Evolutionary conservation across 352 stramenopile species (phyloP).

Genomic region (Phytophthora quininea): DNA sequence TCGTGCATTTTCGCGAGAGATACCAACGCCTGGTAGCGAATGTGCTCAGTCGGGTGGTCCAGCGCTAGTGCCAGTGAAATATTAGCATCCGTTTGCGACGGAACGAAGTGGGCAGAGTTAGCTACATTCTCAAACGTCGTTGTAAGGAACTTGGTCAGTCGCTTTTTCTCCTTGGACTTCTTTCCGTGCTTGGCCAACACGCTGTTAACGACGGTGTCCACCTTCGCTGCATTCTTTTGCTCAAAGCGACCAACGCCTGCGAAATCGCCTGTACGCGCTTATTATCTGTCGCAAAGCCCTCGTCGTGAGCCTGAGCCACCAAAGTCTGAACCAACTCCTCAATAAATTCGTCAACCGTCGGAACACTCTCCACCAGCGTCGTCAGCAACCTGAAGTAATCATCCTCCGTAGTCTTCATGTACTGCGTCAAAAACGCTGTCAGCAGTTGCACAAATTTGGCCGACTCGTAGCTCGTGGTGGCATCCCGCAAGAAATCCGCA

Average conservation of each 20-base stretch:
- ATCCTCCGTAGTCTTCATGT: slow-evolving; percentile 48
- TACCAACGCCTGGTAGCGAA: slow-evolving; percentile 76
- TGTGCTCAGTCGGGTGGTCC: slow-evolving; percentile 78
- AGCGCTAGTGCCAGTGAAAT: slow-evolving; percentile 79
- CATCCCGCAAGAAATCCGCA: slow-evolving; percentile 67
- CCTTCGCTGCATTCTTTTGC: slow-evolving; percentile 66
- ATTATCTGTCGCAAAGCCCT: slow-evolving; percentile 47
- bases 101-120: slow-evolving; percentile 82
- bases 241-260: slow-evolving; percentile 49
- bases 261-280: slow-evolving; percentile 53
- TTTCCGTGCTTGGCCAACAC: slow-evolving; percentile 36
- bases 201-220: slow-evolving; percentile 47
- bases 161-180: slow-evolving; percentile 58
- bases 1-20: slow-evolving; percentile 67
- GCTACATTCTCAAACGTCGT: slow-evolving; percentile 73
- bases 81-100: slow-evolving; percentile 59
- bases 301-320: slow-evolving; percentile 45
- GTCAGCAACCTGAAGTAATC: slow-evolving; percentile 43
- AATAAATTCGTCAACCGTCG: slow-evolving; percentile 51
- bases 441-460: slow-evolving; percentile 73
- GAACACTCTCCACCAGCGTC: slow-evolving; percentile 48
- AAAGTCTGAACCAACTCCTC: slow-evolving; percentile 58
- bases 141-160: slow-evolving; percentile 64
- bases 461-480: slow-evolving; percentile 72
- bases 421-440: slow-evolving; percentile 50